Conservation (phyloP, 2,329 filamentous ascomycete genomes). For the Emmonsiellopsis sp. region DNA sequence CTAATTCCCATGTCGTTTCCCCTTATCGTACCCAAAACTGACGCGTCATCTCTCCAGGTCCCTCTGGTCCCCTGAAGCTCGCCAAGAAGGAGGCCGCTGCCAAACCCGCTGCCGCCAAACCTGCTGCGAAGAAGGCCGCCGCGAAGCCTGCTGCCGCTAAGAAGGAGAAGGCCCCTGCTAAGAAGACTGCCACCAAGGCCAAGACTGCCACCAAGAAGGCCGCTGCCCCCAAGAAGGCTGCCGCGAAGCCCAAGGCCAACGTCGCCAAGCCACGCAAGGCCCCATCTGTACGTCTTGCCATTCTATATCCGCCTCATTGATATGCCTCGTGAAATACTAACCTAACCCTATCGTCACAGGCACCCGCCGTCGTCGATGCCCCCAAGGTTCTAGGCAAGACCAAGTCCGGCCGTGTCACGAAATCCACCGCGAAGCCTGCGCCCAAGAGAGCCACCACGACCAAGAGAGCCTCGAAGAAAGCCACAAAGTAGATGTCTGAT, state of each 20-base stretch:
- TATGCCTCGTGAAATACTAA: background rate
- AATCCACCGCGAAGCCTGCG: conserved; percentile 45
- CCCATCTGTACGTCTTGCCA: conserved; percentile 24
- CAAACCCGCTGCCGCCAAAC: conserved; percentile 31
- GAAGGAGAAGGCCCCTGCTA: conserved; percentile 17
- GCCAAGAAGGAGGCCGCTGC: conserved; percentile 59
- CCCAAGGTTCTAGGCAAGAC: conserved; percentile 66
- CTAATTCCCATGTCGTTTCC: conserved; percentile 4
- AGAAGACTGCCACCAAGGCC: conserved; percentile 19
- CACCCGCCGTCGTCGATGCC: conserved; percentile 59
- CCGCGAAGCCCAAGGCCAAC: conserved; percentile 45
- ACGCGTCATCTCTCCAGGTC: conserved; percentile 42
- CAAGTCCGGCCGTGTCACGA: conserved; percentile 77
- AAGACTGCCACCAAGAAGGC: conserved; percentile 39
- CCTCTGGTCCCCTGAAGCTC: conserved; percentile 86
- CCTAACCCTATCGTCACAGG: conserved; percentile 29
- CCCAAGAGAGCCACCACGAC: conserved; percentile 32
- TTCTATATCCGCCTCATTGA: no score
- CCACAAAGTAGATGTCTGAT: conserved; percentile 12
- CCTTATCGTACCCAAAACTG: conserved; percentile 11
- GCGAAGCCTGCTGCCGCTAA: conserved; percentile 24
- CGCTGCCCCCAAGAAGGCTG: conserved; percentile 40
- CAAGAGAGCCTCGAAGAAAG: conserved; percentile 36
- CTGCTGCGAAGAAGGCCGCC: conserved; percentile 16
- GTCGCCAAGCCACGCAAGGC: conserved; percentile 47